Percentiles rank a stretch among this genome's conserved stretches.
Conservation (phyloP, 257 asterid species). For the Haberlea rhodopensis region DNA sequence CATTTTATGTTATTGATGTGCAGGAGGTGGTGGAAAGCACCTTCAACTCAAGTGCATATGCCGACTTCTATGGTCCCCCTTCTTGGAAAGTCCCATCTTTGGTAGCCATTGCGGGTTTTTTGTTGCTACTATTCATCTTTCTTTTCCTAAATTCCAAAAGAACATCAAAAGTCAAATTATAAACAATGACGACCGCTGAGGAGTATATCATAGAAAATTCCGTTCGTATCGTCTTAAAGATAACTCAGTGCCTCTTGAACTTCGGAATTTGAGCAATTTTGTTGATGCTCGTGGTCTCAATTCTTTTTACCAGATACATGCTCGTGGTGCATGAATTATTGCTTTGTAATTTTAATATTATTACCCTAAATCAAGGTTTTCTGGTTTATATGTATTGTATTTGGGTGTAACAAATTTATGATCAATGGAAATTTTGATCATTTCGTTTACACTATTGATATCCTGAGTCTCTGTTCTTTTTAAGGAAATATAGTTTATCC, state of each 20-base stretch:
- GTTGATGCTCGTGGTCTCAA: neutral
- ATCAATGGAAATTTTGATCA: too few species aligned
- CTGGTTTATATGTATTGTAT: constrained; percentile 16
- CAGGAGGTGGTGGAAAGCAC: constrained; percentile 42
- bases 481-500: too few species aligned
- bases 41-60: constrained; percentile 22
- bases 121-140: constrained; percentile 41
- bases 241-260: neutral
- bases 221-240: constrained; percentile 5
- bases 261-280: constrained; percentile 2
- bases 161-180: constrained; percentile 60
- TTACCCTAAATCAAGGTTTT: neutral
- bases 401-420: too few species aligned
- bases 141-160: constrained; percentile 60
- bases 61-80: constrained; percentile 29
- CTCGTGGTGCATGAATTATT: neutral
- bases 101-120: constrained; percentile 30
- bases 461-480: too few species aligned
- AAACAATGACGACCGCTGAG: constrained; percentile 22
- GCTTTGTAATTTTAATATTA: constrained; percentile 8
- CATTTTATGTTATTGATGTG: constrained; percentile 27
- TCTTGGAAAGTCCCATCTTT: constrained; percentile 44
- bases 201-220: neutral
- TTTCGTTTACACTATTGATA: too few species aligned
- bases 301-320: neutral